Evolutionary conservation across 202 grass and related monocot genomes (phyloP), one percentile per base, ranked within the genome.

Genomic region (Cymbopogon flexuosus): DNA sequence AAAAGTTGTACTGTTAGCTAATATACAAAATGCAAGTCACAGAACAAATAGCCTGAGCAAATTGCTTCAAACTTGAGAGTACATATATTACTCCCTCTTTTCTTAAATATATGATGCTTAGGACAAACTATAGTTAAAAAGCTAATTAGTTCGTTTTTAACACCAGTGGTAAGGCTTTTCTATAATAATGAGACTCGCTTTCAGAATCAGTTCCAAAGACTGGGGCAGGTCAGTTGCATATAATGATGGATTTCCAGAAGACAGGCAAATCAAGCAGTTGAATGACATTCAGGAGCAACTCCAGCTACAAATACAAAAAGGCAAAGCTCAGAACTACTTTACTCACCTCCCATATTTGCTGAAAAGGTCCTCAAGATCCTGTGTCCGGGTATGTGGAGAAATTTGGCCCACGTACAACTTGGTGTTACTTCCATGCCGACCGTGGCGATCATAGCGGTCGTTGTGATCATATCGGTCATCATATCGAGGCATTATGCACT

Each of bases 341-440:
- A 5, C 51, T 83, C 85, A 97, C 94, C 94, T 92, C 80, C 94
- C 94, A 79, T 97, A 94, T 89, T 76, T 79, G 59, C 88, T 62
- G 79, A 97, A 94, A 78, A 97, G 67, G 49, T 88, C 43, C 73
- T 89, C 90, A 66, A 94, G 83, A 49, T 97, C 91, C 33, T 91
- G 57, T 19, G 67, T 79, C 37, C 82, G 78, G 29, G 86, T 92
- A 43, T 77, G 59, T n/a, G 79, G 58, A 69, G 94, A 92, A 68
- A 97, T 65, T 36, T 73, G 83, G 14, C 92, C 94, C 40, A 94
- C 94, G 4, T 92, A 97, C 81, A 97, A 77, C 58, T 87, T 90
- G 29, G 88, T 94, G 77, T 79, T 79, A n/a, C 65, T 72, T 18
- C 83, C 89, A 61, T 87, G 66, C 16, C 71, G 78, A 34, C 86